phyloP scores from a whole-genome alignment of 805 yeast species.

The Metschnikowia similis region DNA sequence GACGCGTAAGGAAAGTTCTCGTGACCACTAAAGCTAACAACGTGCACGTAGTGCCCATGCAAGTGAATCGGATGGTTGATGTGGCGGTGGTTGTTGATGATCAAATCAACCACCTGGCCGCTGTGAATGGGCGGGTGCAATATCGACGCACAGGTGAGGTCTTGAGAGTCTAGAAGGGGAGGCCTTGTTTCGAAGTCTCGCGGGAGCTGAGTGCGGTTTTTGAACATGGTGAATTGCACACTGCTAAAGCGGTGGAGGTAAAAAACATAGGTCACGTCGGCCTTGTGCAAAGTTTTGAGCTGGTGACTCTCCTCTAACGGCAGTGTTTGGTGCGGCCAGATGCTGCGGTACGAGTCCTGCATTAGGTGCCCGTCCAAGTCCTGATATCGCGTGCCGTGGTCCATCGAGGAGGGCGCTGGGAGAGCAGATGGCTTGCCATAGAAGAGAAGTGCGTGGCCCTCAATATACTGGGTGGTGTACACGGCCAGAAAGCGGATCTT shows the following conservation, averaged over 20 bases:
- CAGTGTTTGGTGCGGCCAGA: conserved; percentile 17
- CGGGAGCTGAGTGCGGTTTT: conserved; percentile 16
- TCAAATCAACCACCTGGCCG: conserved; percentile 31
- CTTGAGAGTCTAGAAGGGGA: conserved; percentile 14
- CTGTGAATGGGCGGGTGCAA: conserved; percentile 15
- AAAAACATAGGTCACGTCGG: conserved; percentile 25
- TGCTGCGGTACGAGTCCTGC: conserved; percentile 8
- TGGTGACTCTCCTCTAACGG: conserved; percentile 14
- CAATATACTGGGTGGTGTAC: conserved; percentile 25
- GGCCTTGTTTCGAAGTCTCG: conserved; percentile 22
- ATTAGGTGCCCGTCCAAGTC: conserved; percentile 20
- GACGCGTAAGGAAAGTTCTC: conserved; percentile 22
- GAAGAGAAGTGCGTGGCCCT: conserved; percentile 23
- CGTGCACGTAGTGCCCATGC: conserved; percentile 32
- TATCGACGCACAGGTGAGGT: neutral
- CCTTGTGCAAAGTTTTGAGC: conserved; percentile 12
- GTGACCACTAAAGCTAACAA: conserved; percentile 22
- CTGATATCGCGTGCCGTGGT: conserved; percentile 19
- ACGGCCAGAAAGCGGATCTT: conserved; percentile 26
- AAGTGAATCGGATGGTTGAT: conserved; percentile 34
- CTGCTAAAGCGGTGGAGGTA: conserved; percentile 28
- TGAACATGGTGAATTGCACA: conserved; percentile 25
- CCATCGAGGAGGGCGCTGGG: neutral
- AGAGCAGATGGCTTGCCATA: conserved; percentile 14
- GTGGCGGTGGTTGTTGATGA: conserved; percentile 24